Conservation (phyloP, 2,329 filamentous ascomycete genomes). For the Drechslerella coelobrocha region DNA sequence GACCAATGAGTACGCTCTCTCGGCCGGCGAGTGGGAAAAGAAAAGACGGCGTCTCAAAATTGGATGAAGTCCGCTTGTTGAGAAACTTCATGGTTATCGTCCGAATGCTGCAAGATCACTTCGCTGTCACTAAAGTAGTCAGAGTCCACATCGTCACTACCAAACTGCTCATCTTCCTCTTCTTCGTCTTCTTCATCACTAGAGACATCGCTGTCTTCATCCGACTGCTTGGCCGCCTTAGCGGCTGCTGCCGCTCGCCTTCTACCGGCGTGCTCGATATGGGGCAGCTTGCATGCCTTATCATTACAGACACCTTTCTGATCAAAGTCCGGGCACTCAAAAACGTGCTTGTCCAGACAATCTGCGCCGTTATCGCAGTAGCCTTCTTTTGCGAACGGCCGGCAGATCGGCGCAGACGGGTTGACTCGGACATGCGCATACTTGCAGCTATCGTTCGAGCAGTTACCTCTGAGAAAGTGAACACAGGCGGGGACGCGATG, state of each 20-base stretch:
- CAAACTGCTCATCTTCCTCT: slow-evolving; percentile 68
- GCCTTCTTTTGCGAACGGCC: slow-evolving; percentile 81
- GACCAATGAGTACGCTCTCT: too few relatives aligned
- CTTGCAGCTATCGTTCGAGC: slow-evolving; percentile 82
- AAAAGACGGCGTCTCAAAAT: slow-evolving; percentile 57
- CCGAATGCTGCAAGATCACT: slow-evolving; percentile 52
- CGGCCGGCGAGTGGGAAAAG: slow-evolving; percentile 24
- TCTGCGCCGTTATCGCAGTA: slow-evolving; percentile 83
- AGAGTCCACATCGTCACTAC: slow-evolving; percentile 80
- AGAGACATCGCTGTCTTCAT: slow-evolving; percentile 56
- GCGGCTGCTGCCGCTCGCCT: slow-evolving; percentile 65
- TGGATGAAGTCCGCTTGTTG: slow-evolving; percentile 65
- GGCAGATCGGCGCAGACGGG: slow-evolving; percentile 79
- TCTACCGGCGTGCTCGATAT: slow-evolving; percentile 86
- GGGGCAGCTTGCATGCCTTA: slow-evolving; percentile 81
- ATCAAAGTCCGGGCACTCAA: slow-evolving; percentile 94
- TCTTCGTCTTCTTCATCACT: slow-evolving; percentile 68
- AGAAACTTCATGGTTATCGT: slow-evolving; percentile 61
- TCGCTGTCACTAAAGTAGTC: slow-evolving; percentile 67
- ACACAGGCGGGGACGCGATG: slow-evolving; percentile 86
- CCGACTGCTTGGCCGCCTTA: slow-evolving; percentile 56
- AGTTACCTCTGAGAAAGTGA: slow-evolving; percentile 88
- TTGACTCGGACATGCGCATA: slow-evolving; percentile 85
- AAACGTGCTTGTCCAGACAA: slow-evolving; percentile 83
- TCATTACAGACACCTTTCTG: slow-evolving; percentile 84